Base-by-base conservation (phyloP, 139 green algal species). In the Desmodesmus armatus region DNA sequence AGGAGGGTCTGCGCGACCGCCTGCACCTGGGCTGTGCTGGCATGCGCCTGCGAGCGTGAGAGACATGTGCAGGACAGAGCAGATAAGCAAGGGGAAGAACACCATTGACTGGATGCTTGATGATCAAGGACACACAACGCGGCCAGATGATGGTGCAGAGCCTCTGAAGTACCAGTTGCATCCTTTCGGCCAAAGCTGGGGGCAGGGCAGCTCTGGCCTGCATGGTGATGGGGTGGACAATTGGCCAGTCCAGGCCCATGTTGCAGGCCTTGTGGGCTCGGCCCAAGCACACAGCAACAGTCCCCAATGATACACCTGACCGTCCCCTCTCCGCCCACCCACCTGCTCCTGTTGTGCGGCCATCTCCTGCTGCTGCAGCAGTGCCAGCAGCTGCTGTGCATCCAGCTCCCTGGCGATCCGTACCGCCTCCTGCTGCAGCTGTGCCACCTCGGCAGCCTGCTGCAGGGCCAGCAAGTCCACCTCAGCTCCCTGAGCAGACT, bases 291-390 rank as follows among this genome's bases (percentile, higher is more conserved):
- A 23, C 13, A 58, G 47, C 47, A 23, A 15, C 47, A 23, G 47
- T 58, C 13, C 47, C 13, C 47, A 13, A 58, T 15, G 47, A 23
- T 13, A 58, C 47, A 15, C 47, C 47, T 58, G 13, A 58, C 47
- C n/a, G n/a, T n/a, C n/a, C n/a, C n/a, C n/a, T n/a, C n/a, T n/a
- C 6, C 23, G 29, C 11, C 58, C 11, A 4, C 70, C 3, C 11
- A 79, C 71, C 71, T 80, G 73, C 33, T 80, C 47, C 47, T 67
- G 73, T 49, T 47, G 47, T 67, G 73, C 73, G 6, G 33, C 73
- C 21, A 69, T 47, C 73, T 80, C 47, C 33, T 80, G 73, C 73
- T 80, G 73, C 73, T 80, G 73, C 73, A 80, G 23, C 73, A 80
- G 47, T 63, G 73, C 33, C 49, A 80, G 25, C 21, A 80, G 33